Base-by-base conservation (phyloP, 495 filamentous ascomycete genomes). In the Penicillium taxi region DNA sequence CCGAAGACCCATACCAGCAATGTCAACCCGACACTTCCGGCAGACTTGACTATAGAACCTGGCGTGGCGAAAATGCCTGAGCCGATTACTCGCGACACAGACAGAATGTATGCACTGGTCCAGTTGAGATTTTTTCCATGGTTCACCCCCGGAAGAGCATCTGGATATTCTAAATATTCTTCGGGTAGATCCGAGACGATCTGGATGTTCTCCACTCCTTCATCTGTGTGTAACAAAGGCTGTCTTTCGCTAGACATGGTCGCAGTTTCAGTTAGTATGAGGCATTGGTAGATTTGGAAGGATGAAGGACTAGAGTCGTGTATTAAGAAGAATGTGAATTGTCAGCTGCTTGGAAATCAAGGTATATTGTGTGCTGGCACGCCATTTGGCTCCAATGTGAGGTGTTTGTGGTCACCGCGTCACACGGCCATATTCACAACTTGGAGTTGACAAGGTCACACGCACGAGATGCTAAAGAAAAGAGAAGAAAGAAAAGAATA, bases 41-140 rank as follows among this genome's bases (percentile, higher is more conserved):
- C 70, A 1, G 77, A 76, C 17, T 70, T 66, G n/a, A 78, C 61
- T 37, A 89, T 82, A 8, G 73, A 66, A 8, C 81, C 80, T 0
- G 81, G 82, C 0, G 79, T 84, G 2, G 81, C 79, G 50, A 86
- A 89, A 41, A 89, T 82, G 20, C 82, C 82, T 47, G 71, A 77
- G 0, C 84, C 84, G 36, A 89, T 79, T 1, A 89, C 80, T 0
- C 81, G 75, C 0, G 80, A 85, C 26, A 86, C 77, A 28, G 82
- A 76, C n/a, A 86, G 62, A 27, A 88, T 81, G 53, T 82, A 85
- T 0, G 81, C 78, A 45, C 73, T 79, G 31, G 64, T 64, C 81
- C 81, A 84, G 44, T 63, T 69, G 27, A 86, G 62, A 15, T 26
- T 52, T 33, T 61, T 60, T 2, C 41, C 45, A 9, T 41, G 19